phyloP scores from a whole-genome alignment of 2,329 filamentous ascomycete species.

The Lasiodiplodia gonubiensis region DNA sequence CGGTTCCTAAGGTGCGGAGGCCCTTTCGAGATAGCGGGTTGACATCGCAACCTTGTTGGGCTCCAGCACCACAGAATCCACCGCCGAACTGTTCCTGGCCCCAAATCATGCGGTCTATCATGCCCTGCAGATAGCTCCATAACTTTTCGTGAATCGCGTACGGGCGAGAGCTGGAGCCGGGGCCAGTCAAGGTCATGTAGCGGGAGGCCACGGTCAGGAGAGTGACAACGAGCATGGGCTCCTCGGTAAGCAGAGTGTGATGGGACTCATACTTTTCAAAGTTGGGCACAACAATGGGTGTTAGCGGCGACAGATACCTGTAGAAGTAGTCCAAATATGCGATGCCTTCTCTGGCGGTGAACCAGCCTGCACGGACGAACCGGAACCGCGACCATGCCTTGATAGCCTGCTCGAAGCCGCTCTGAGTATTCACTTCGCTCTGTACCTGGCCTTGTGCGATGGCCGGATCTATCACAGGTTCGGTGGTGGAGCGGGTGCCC shows the following conservation, averaged over 20 bases:
- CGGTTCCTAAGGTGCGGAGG: conserved; percentile 86
- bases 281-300: conserved; percentile 90
- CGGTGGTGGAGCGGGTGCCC: conserved; percentile 36
- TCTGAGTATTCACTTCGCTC: conserved; percentile 35
- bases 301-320: conserved; percentile 85
- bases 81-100: conserved; percentile 95
- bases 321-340: conserved; percentile 97
- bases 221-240: conserved; percentile 90
- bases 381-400: conserved; percentile 90
- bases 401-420: conserved; percentile 66
- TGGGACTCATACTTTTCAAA: conserved; percentile 85
- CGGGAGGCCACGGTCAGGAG: conserved; percentile 89
- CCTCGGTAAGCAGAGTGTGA: conserved; percentile 79
- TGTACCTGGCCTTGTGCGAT: conserved; percentile 31
- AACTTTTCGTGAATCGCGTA: conserved; percentile 94
- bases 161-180: conserved; percentile 80
- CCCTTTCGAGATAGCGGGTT: conserved; percentile 67
- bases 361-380: conserved; percentile 96
- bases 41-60: conserved; percentile 68
- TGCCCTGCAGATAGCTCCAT: conserved; percentile 91
- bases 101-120: conserved; percentile 95
- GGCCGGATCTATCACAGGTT: conserved; percentile 41
- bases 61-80: conserved; percentile 78
- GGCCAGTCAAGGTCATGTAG: conserved; percentile 79
- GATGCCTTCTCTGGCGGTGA: conserved; percentile 90